Conservation (phyloP, 257 asterid genomes). For the Solanum clarkiae region DNA sequence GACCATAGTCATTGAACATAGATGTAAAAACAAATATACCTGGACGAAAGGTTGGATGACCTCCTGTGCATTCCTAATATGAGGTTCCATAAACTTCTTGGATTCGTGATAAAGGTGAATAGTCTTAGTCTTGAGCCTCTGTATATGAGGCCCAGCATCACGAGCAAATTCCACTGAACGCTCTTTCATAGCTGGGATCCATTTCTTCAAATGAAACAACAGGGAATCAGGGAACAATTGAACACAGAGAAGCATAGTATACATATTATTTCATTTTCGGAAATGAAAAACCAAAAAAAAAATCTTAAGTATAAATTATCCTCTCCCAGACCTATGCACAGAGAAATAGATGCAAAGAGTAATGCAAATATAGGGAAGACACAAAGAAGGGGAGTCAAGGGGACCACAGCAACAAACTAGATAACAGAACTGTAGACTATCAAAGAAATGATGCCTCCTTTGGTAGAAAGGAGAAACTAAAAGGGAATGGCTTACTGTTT, state of each 20-base stretch:
- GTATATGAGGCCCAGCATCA: slow-evolving; percentile 9
- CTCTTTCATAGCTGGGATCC: slow-evolving; percentile 27
- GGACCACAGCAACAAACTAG: neutral
- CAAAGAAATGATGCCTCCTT: neutral
- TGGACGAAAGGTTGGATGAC: slow-evolving; percentile 17
- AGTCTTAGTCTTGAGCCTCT: slow-evolving; percentile 13
- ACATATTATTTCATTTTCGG: neutral
- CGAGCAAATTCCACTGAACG: neutral
- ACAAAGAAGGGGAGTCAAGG: neutral
- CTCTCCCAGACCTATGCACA: neutral
- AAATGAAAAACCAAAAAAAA: neutral
- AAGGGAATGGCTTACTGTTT: slow-evolving; percentile 14
- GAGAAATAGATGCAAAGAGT: neutral
- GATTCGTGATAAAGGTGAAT: slow-evolving; percentile 13
- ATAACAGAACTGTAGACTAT: neutral
- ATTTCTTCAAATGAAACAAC: slow-evolving; percentile 12
- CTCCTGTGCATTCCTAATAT: slow-evolving; percentile 7
- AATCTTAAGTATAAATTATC: neutral
- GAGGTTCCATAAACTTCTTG: slow-evolving; percentile 11
- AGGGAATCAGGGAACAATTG: neutral
- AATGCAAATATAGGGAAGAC: neutral
- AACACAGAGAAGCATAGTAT: neutral
- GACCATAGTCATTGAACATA: neutral
- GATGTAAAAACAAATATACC: slow-evolving; percentile 8
- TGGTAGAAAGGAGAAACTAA: neutral